These are phyloP conservation scores for Saturnispora bothae DNA, from an alignment of 805 yeast species.

Conservation along the genomic window DNA sequence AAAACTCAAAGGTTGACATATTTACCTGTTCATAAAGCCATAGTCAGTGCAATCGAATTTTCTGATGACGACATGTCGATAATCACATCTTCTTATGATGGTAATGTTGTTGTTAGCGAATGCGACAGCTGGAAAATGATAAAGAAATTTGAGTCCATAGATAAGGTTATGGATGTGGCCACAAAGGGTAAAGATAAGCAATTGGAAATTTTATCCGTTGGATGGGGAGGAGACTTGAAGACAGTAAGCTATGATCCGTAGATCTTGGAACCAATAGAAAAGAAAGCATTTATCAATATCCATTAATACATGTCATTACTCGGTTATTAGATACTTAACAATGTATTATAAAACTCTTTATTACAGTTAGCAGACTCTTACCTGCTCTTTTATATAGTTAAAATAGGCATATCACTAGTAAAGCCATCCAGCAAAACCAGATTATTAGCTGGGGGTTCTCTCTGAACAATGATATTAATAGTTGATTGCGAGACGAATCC, in stretches of 20 bases:
- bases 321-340: no score
- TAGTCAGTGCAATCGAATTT: slow-evolving; percentile 59
- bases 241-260: no score
- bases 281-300: no score
- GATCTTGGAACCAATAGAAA: no score
- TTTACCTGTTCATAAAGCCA: slow-evolving; percentile 65
- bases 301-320: no score
- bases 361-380: no score
- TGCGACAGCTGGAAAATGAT: slow-evolving; percentile 60
- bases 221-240: slow-evolving; percentile 86
- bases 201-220: slow-evolving; percentile 42
- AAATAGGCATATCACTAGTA: slow-evolving; percentile 68
- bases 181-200: slow-evolving; percentile 27
- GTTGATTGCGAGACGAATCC: slow-evolving; percentile 88
- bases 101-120: slow-evolving; percentile 49
- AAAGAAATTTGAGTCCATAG: slow-evolving; percentile 45
- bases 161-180: slow-evolving; percentile 51
- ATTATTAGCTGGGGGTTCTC: slow-evolving; percentile 76
- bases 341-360: no score
- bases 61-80: slow-evolving; percentile 34
- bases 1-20: slow-evolving; percentile 26
- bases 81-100: slow-evolving; percentile 64
- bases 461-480: slow-evolving; percentile 65
- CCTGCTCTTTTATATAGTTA: slow-evolving; percentile 26
- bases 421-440: slow-evolving; percentile 66